phyloP scores from a whole-genome alignment of 148 eudicot genomes.

The Rhododendron griersonianum region DNA sequence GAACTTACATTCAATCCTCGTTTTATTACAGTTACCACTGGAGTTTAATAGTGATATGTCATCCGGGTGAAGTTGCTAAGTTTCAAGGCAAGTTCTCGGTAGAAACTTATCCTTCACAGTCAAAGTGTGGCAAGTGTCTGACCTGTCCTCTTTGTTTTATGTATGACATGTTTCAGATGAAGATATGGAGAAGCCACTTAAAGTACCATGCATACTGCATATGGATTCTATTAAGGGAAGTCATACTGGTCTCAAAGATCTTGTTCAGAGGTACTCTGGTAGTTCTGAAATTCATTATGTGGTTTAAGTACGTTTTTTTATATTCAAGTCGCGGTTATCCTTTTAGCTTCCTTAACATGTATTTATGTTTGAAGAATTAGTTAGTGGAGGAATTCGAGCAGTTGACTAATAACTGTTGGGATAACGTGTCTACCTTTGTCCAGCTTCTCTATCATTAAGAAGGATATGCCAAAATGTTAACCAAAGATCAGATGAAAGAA shows the following conservation, averaged over 20 bases:
- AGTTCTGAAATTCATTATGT: neutral
- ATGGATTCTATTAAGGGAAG: conserved; percentile 95
- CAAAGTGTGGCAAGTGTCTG: neutral
- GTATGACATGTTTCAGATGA: conserved; percentile 35
- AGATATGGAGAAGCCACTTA: conserved; percentile 32
- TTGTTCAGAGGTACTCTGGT: conserved; percentile 64
- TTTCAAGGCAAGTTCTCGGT: conserved; percentile 46
- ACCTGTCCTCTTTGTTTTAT: neutral
- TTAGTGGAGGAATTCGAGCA: neutral
- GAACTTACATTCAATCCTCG: conserved; percentile 6
- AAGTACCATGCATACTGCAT: conserved; percentile 89
- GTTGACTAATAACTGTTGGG: neutral
- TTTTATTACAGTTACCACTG: conserved; percentile 75
- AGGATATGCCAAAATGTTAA: neutral
- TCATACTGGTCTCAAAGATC: conserved; percentile 72
- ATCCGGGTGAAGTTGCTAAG: conserved; percentile 73
- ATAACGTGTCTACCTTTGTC: neutral
- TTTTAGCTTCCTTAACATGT: neutral
- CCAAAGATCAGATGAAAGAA: neutral
- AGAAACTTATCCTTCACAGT: conserved; percentile 6
- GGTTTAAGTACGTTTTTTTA: neutral
- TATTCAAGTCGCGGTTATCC: neutral
- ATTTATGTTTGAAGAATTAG: neutral
- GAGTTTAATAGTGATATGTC: conserved; percentile 89
- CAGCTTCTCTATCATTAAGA: neutral